Base-by-base conservation (phyloP, 495 filamentous ascomycete genomes). In the Xylaria longipes region DNA sequence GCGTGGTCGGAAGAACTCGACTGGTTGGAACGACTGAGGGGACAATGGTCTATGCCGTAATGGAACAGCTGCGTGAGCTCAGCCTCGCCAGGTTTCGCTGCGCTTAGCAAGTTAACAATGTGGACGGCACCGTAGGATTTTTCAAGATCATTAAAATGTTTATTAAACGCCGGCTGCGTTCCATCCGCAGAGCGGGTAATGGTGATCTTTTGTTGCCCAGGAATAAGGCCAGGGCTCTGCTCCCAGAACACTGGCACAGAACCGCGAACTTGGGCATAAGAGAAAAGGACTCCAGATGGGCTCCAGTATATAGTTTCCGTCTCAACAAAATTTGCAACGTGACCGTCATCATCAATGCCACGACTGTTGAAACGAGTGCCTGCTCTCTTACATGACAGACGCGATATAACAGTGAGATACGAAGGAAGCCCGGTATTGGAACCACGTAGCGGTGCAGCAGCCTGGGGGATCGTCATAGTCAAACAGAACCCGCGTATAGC, bases 231-330 rank as follows among this genome's bases (percentile, higher is more conserved):
- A 4, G 94, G 87, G 56, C 90, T 87, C 79, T 98, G 97, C 80
- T 99, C 96, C 96, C 96, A 99, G 79, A 99, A 99, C 7, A 98
- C 86, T 0, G 96, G 96, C 25, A 99, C 93, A 6, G 94, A 97
- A 54, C 96, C 96, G 70, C 96, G 87, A 45, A 96, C 88, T 79
- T 99, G 96, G 25, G 90, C 94, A 79, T 98, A 99, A 11, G 97
- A 98, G 78, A 98, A 98, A 45, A 92, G 90, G 35, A 97, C 82
- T 8, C 87, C 87, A 9, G 90, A 87, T 0, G 90, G 91, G 68
- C 89, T 91, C 91, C 92, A 97, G 75, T 87, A 93, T 70, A 87
- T 86, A 1, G 88, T 90, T 77, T 91, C 89, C 8, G 88, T 89
- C 74, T 91, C 88, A 27, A 90, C 88, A 74, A 88, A 98, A 78